Evolutionary conservation across 2,329 filamentous ascomycete species (phyloP).

Genomic region (Colletotrichum sp.): DNA sequence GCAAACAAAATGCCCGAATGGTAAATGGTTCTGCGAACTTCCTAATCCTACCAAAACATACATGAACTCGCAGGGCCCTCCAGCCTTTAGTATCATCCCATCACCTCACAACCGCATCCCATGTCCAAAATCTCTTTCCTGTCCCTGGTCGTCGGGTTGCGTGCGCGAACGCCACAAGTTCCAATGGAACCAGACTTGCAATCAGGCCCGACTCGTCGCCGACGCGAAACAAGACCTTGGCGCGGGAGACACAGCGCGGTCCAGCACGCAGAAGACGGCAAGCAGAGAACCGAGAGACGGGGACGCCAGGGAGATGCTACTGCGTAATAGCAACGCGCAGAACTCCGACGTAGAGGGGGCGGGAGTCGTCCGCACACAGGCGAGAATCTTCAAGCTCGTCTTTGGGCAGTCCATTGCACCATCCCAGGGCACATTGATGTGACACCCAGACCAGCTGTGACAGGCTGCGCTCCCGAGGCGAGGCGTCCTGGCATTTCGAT

Average conservation of each 20-base stretch:
- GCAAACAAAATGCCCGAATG: background rate
- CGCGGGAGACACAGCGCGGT: background rate
- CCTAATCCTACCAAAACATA: background rate
- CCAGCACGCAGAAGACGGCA: background rate
- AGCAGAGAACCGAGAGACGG: background rate
- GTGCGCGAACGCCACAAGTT: background rate
- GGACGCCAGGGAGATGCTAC: background rate
- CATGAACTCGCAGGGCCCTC: background rate
- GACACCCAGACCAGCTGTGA: background rate
- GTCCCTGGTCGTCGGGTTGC: background rate
- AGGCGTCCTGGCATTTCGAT: background rate
- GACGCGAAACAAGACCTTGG: background rate
- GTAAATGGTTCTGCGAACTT: background rate
- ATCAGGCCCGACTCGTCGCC: background rate
- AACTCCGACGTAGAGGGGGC: background rate
- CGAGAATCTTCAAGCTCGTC: background rate
- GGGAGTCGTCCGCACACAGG: background rate
- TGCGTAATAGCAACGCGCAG: background rate
- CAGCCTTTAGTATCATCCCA: background rate
- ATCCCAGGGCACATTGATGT: slow-evolving; percentile 12
- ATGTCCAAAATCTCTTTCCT: background rate
- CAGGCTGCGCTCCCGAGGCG: background rate
- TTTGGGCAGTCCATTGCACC: background rate
- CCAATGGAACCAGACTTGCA: background rate
- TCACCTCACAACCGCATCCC: background rate